Percentiles rank a stretch among this genome's conserved stretches.
Evolutionary conservation across 331 rosid genomes (phyloP).

Genomic region (Quercus lobata): DNA sequence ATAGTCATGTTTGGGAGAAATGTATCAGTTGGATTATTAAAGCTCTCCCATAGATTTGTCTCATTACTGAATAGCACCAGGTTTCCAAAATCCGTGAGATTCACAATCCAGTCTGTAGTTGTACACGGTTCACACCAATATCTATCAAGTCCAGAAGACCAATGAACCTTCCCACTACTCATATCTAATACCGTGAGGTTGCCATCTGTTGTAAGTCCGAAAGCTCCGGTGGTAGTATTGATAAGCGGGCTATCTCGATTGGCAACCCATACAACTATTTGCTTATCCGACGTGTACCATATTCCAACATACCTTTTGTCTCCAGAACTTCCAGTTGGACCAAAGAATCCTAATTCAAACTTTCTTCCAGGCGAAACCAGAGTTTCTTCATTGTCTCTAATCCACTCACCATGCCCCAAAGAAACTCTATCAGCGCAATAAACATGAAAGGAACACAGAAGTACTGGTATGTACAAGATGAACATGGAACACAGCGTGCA

Average conservation of each 20-base stretch:
- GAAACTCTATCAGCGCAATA: too few species aligned
- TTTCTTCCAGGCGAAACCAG: too few species aligned
- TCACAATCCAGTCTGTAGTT: not conserved
- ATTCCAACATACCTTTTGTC: too few species aligned
- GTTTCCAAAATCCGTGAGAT: slow-evolving; percentile 48
- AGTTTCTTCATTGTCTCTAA: too few species aligned
- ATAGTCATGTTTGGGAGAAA: slow-evolving; percentile 62
- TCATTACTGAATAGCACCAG: slow-evolving; percentile 15
- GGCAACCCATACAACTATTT: not conserved
- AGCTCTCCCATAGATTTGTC: slow-evolving; percentile 41
- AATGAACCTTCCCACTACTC: not conserved
- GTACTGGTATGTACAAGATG: too few species aligned
- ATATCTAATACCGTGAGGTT: slow-evolving; percentile 28
- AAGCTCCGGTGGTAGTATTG: too few species aligned
- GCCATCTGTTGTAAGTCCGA: slow-evolving; percentile 36
- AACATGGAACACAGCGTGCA: too few species aligned
- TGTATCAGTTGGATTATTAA: slow-evolving; percentile 61
- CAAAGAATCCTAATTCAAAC: too few species aligned
- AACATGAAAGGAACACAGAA: too few species aligned
- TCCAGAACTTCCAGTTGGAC: too few species aligned
- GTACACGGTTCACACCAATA: not conserved
- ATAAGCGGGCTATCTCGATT: too few species aligned
- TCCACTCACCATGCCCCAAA: too few species aligned
- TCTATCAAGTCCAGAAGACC: slow-evolving; percentile 17
- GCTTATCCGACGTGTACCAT: not conserved